Evolutionary conservation across 352 stramenopile genomes (phyloP), one percentile per base, ranked within the genome.

Genomic region (Aphanomyces invadans): DNA sequence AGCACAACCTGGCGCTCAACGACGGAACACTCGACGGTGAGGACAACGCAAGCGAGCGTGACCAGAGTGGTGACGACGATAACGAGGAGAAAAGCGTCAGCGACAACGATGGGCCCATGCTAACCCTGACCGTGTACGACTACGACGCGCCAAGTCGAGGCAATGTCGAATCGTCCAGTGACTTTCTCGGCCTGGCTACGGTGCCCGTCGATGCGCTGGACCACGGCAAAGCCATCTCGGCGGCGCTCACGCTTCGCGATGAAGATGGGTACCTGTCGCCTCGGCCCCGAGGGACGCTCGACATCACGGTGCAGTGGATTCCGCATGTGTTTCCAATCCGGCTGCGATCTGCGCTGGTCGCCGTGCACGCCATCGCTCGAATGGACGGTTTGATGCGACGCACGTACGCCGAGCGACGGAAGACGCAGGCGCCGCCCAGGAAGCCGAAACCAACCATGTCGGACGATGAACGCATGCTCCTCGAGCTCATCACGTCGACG

Each of bases 221-320:
- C 9, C 74, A 88, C 42, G 79, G 79, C 1, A 74, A 71, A 31
- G 31, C 59, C 10, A 70, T 87, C 56, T 73, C 68, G 1, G 73
- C 74, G 1, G 79, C 87, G 19, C 56, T 91, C 4, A 59, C 49
- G 3, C 52, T 85, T 28, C 25, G 71, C 4, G 73, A 78, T 21
- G 52, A 72, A 70, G 52, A 71, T 31, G 60, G 63, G 12, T 60
- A 59, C 11, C 67, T 77, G n/a, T 76, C 66, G 21, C 70, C 69
- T 4, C 61, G 61, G 32, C 69, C 68, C 4, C 73, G 74, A 36
- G 82, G 80, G 1, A 71, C 53, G 0, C 57, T 89, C 31, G 86
- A 71, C 2, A 64, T 89, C 19, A 75, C 72, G 0, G 68, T 91
- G 3, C 79, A 88, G 15, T 91, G 80, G 82, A 79, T 70, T 7